A percentile compares a stretch with the other conserved stretches of the same genome.
phyloP scores from a whole-genome alignment of 768 basidiomycete genomes.

The Psilocybe azurescens region DNA sequence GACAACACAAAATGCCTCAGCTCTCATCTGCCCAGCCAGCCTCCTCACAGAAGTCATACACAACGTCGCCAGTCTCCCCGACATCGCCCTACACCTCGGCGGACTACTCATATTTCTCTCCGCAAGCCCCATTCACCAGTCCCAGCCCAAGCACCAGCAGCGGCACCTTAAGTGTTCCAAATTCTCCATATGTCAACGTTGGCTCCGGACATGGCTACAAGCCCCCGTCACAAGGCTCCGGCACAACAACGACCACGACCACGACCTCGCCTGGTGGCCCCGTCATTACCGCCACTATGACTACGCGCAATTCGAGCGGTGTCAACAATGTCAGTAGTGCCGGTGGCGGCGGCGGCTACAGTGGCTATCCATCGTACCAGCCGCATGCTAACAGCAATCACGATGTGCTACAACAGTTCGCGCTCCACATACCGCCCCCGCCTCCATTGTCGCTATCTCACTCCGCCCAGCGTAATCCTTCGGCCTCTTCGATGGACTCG shows the following conservation, averaged over 20 bases:
- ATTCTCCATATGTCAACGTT: conserved; percentile 13
- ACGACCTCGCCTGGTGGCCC: conserved; percentile 23
- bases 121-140: conserved; percentile 21
- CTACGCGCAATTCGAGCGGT: conserved; percentile 15
- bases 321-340: conserved; percentile 4
- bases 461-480: conserved; percentile 23
- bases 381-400: conserved; percentile 7
- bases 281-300: conserved; percentile 26
- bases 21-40: conserved; percentile 7
- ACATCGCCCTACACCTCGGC: conserved; percentile 8
- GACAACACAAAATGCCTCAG: background rate
- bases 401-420: conserved; percentile 32
- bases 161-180: conserved; percentile 7
- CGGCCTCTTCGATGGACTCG: conserved; percentile 19
- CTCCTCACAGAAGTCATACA: background rate
- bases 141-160: conserved; percentile 16
- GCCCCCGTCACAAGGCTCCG: background rate
- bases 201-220: background rate
- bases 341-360: background rate
- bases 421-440: conserved; percentile 33
- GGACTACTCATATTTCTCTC: conserved; percentile 24
- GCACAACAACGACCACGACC: conserved; percentile 18
- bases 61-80: conserved; percentile 5
- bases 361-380: background rate
- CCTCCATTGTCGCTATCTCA: conserved; percentile 29